These are phyloP conservation scores for Podospora comata DNA, from an alignment of 495 filamentous ascomycete species.

Conservation along the genomic window DNA sequence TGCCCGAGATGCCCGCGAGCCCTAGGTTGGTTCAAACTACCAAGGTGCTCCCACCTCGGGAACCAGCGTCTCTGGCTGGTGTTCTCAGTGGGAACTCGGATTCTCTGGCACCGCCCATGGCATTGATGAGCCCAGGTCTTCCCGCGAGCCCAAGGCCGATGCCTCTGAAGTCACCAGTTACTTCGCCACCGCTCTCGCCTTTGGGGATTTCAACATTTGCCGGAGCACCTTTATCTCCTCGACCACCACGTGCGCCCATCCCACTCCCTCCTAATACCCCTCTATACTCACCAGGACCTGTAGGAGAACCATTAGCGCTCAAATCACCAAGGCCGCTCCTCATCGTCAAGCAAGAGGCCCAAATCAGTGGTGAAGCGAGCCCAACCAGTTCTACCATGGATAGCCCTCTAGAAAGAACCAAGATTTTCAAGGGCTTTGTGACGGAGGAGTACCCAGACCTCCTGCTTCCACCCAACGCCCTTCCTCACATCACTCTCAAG, in stretches of 20 bases:
- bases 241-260: slow-evolving; percentile 63
- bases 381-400: slow-evolving; percentile 34
- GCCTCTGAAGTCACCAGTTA: slow-evolving; percentile 66
- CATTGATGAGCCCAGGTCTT: slow-evolving; percentile 79
- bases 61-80: slow-evolving; percentile 47
- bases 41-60: slow-evolving; percentile 27
- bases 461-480: slow-evolving; percentile 83
- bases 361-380: slow-evolving; percentile 29
- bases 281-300: slow-evolving; percentile 53
- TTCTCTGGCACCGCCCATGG: slow-evolving; percentile 40
- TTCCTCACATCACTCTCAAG: slow-evolving; percentile 77
- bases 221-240: slow-evolving; percentile 67
- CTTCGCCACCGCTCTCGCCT: slow-evolving; percentile 67
- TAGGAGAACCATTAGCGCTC: slow-evolving; percentile 33
- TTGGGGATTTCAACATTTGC: slow-evolving; percentile 48
- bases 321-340: slow-evolving; percentile 40
- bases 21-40: slow-evolving; percentile 32
- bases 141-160: slow-evolving; percentile 87
- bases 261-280: slow-evolving; percentile 62
- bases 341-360: slow-evolving; percentile 37
- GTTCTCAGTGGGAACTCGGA: slow-evolving; percentile 40
- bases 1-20: slow-evolving; percentile 30
- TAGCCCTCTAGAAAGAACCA: slow-evolving; percentile 35
- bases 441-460: slow-evolving; percentile 82
- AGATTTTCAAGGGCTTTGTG: slow-evolving; percentile 60